These are phyloP conservation scores for Cordyceps farinosa DNA, from an alignment of 2,329 filamentous ascomycete genomes.

Conservation along the genomic window DNA sequence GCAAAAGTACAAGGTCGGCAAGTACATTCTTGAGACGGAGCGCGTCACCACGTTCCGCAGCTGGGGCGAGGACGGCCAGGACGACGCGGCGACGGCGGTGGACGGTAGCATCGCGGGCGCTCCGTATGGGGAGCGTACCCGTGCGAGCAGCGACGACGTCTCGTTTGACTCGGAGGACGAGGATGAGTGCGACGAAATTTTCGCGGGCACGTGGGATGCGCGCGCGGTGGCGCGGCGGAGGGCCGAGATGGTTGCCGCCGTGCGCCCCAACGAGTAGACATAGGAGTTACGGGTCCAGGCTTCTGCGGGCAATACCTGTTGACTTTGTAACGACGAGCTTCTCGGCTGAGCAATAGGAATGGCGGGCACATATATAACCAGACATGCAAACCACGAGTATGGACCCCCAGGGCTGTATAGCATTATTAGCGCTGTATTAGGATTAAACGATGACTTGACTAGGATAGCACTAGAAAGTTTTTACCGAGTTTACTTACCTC, in stretches of 20 bases:
- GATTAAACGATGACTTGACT: not conserved
- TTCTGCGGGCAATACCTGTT: not conserved
- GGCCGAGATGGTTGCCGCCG: constrained; percentile 30
- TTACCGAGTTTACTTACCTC: not conserved
- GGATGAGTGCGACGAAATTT: constrained; percentile 65
- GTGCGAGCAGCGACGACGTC: constrained; percentile 32
- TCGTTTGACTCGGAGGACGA: constrained; percentile 62
- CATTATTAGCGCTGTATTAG: not conserved
- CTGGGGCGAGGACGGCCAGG: constrained; percentile 40
- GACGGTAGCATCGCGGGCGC: constrained; percentile 4
- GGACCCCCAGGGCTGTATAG: not conserved
- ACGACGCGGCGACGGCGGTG: not conserved
- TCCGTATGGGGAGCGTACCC: constrained; percentile 14
- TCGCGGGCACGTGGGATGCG: constrained; percentile 59
- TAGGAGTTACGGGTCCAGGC: too few relatives aligned
- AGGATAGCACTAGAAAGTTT: constrained; percentile 13
- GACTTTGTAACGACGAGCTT: not conserved
- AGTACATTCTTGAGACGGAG: constrained; percentile 63
- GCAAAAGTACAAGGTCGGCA: constrained; percentile 66
- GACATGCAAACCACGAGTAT: not conserved
- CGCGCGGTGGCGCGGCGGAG: constrained; percentile 47
- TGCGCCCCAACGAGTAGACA: not conserved
- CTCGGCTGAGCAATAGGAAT: not conserved
- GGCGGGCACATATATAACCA: not conserved
- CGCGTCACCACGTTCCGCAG: constrained; percentile 48